Evolutionary conservation across 768 basidiomycete genomes (phyloP).

Genomic region (Russula griseocarnosa): DNA sequence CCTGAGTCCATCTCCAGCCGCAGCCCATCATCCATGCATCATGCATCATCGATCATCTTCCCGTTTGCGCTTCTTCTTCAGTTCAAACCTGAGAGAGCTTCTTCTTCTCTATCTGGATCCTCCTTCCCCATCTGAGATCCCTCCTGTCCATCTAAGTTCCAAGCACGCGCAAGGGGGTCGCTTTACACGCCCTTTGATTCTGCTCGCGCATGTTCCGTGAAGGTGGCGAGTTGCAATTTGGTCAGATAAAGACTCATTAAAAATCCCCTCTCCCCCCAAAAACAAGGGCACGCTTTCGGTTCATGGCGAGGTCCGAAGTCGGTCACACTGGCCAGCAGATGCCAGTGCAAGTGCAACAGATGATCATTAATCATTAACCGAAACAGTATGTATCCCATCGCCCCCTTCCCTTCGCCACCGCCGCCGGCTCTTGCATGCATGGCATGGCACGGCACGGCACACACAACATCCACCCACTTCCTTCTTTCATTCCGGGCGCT

Average conservation of each 20-base stretch:
- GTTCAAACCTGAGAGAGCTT: too few species aligned
- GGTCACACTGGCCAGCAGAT: too few species aligned
- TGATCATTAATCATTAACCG: not conserved
- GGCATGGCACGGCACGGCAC: too few species aligned
- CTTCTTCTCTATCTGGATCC: conserved; percentile 20
- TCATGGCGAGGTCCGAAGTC: not conserved
- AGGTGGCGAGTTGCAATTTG: conserved; percentile 10
- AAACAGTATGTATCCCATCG: not conserved
- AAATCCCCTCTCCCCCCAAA: conserved; percentile 2
- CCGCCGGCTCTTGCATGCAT: not conserved
- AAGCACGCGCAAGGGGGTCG: conserved; percentile 20
- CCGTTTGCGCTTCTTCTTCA: too few species aligned
- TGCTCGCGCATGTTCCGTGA: conserved; percentile 25
- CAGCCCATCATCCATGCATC: not conserved
- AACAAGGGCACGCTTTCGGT: not conserved
- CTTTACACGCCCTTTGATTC: conserved; percentile 17
- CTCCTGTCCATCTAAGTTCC: not conserved
- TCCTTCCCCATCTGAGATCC: conserved; percentile 19
- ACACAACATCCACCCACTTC: too few species aligned
- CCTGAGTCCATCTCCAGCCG: not conserved
- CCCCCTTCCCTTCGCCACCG: not conserved
- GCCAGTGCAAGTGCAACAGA: not conserved
- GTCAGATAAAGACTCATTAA: conserved; percentile 5
- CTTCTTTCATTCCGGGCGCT: conserved; percentile 19
- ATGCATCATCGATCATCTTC: too few species aligned